A percentile compares a stretch with the other conserved stretches of the same genome.
phyloP scores from a whole-genome alignment of 805 yeast genomes.

The Candida tallmaniae region DNA sequence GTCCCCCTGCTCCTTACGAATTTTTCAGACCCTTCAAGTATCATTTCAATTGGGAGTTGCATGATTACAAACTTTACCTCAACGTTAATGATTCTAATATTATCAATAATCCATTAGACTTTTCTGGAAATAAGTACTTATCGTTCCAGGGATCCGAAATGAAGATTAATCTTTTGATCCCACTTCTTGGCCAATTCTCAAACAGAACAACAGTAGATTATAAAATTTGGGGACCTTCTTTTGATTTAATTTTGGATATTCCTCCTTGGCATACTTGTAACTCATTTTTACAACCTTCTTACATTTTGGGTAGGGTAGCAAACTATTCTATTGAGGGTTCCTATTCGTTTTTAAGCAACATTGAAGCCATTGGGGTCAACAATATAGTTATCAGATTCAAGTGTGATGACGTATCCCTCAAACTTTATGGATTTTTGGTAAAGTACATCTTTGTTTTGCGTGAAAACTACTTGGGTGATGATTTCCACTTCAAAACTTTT shows the following conservation, averaged over 20 bases:
- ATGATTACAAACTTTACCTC: constrained; percentile 55
- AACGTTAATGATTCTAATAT: constrained; percentile 87
- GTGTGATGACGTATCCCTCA: constrained; percentile 63
- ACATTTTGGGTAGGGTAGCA: constrained; percentile 62
- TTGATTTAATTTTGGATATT: constrained; percentile 61
- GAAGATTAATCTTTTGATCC: constrained; percentile 46
- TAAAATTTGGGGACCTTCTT: constrained; percentile 48
- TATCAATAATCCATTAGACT: constrained; percentile 83
- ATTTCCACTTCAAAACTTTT: constrained; percentile 74
- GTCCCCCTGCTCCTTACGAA: constrained; percentile 68
- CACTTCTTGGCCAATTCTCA: constrained; percentile 51
- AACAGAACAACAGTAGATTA: constrained; percentile 51
- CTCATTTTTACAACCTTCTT: constrained; percentile 56
- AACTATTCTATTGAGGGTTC: constrained; percentile 61
- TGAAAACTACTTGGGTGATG: constrained; percentile 90
- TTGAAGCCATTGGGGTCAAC: constrained; percentile 68
- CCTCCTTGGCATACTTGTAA: constrained; percentile 92
- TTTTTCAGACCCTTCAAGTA: constrained; percentile 70
- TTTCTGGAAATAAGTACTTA: constrained; percentile 71
- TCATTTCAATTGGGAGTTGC: constrained; percentile 53
- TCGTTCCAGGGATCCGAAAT: constrained; percentile 66
- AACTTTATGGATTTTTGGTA: constrained; percentile 75
- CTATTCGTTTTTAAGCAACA: constrained; percentile 53
- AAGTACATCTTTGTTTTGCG: constrained; percentile 70
- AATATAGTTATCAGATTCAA: constrained; percentile 59